Base-by-base conservation (phyloP, 129 eudicot species). In the Artemisia argyi region DNA sequence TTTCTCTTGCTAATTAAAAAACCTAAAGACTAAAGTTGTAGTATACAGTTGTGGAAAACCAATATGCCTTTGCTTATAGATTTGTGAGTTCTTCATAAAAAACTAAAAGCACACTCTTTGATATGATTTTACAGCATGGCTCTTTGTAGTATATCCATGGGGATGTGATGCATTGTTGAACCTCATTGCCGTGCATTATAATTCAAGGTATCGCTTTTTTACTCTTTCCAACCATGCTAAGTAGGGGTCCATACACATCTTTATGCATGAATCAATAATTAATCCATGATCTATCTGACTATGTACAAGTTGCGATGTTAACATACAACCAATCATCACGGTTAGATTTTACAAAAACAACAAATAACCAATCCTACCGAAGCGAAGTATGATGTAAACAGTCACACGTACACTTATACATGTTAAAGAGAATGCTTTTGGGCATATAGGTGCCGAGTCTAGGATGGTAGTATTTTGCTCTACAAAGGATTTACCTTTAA, bases 211-310 rank as follows among this genome's bases (percentile, higher is more conserved):
- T 18, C 15, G 19, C 19, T 48, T 73, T 28, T 30, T 48, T 12
- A 73, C 61, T 11, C 49, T 60, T 49, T 73, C 77, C 69, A 73
- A 73, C 77, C 5, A 46, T 17, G 49, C 76, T 26, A 60, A 60
- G 59, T 61, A 61, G 61, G 77, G 77, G 61, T 30, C 77, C 77
- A 73, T 49, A 56, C 74, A 2, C 64, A 48, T 72, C 68, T 60
- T 58, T 59, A 22, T 20, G 26, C 18, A 72, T 13, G 26, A 15
- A n/a, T 16, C 17, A 11, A 16, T 2, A 44, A 15, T 20, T 18
- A 46, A 48, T 47, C 10, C 7, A 61, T n/a, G n/a, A n/a, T n/a
- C n/a, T n/a, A n/a, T n/a, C n/a, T n/a, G n/a, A n/a, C n/a, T n/a
- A n/a, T 26, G 61, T 61, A 26, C 51, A 60, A 28, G 11, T 61